Evolutionary conservation across 1,284 basidiomycete species (phyloP).

Genomic region (Papiliotrema flavescens): DNA sequence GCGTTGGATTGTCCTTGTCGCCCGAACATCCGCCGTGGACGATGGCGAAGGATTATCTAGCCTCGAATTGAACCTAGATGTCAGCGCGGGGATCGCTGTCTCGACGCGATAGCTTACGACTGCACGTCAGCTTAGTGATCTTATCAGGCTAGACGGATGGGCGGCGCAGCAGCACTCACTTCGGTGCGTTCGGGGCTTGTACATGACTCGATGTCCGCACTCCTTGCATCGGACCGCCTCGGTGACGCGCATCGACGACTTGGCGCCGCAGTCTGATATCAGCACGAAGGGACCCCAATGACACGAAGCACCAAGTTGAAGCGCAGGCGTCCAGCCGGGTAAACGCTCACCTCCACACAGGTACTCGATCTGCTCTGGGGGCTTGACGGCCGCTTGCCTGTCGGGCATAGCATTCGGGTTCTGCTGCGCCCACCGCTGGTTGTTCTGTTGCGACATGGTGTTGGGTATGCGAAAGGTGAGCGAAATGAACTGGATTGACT

Average conservation of each 20-base stretch:
- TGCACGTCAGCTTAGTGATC: not conserved
- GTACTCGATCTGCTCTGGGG: constrained; percentile 70
- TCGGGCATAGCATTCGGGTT: constrained; percentile 41
- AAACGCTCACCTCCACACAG: constrained; percentile 75
- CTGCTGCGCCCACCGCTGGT: constrained; percentile 14
- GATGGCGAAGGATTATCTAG: constrained; percentile 32
- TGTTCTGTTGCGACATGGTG: not conserved
- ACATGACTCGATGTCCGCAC: constrained; percentile 98
- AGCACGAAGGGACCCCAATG: constrained; percentile 1
- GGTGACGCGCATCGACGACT: constrained; percentile 86
- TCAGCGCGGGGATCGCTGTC: not conserved
- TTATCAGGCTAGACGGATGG: not conserved
- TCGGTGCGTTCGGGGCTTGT: constrained; percentile 93
- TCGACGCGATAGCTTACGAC: not conserved
- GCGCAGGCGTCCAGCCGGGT: not conserved
- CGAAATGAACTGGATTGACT: constrained; percentile 6
- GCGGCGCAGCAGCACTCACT: constrained; percentile 59
- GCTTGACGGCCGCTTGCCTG: constrained; percentile 27
- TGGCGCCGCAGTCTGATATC: constrained; percentile 78
- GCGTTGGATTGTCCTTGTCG: too few species aligned
- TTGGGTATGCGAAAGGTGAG: too few species aligned
- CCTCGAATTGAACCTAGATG: constrained; percentile 41
- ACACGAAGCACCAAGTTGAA: not conserved
- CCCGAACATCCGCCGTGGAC: too few species aligned
- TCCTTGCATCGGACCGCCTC: constrained; percentile 96